A percentile compares a stretch with the other conserved stretches of the same genome.
These are phyloP conservation scores for Plasmopara muralis DNA, from an alignment of 352 stramenopile genomes.

Conservation along the genomic window DNA sequence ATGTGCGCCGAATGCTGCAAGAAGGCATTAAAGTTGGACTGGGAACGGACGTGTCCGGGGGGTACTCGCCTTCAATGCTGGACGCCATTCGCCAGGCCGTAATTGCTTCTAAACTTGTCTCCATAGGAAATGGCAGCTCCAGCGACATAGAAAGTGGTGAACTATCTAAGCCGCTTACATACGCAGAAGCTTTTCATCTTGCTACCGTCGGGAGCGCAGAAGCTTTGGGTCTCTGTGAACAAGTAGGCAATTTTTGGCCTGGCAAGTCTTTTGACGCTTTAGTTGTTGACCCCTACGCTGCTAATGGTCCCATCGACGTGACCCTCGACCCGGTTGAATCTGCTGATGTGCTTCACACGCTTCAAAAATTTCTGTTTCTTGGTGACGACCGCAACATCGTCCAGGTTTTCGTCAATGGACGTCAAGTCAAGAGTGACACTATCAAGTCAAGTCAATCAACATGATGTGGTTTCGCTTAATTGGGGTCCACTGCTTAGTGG, in stretches of 20 bases:
- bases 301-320: constrained; percentile 54
- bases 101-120: constrained; percentile 83
- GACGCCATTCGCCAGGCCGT: constrained; percentile 87
- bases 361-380: constrained; percentile 70
- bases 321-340: constrained; percentile 36
- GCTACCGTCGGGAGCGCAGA: constrained; percentile 80
- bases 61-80: constrained; percentile 92
- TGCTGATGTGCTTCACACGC: constrained; percentile 52
- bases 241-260: constrained; percentile 82
- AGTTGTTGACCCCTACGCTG: constrained; percentile 57
- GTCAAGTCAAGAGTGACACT: constrained; percentile 39
- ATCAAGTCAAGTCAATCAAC: constrained; percentile 2
- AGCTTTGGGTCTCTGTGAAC: constrained; percentile 33
- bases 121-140: constrained; percentile 55
- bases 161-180: constrained; percentile 39
- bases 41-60: constrained; percentile 92
- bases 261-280: constrained; percentile 91
- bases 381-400: constrained; percentile 24
- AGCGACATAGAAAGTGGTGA: constrained; percentile 23
- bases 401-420: constrained; percentile 80
- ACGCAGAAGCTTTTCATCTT: constrained; percentile 77
- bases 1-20: constrained; percentile 64
- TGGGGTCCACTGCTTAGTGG: background rate
- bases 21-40: constrained; percentile 88
- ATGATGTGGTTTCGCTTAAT: constrained; percentile 13